phyloP scores from a whole-genome alignment of 495 filamentous ascomycete species.

The Apiosordaria backusii region DNA sequence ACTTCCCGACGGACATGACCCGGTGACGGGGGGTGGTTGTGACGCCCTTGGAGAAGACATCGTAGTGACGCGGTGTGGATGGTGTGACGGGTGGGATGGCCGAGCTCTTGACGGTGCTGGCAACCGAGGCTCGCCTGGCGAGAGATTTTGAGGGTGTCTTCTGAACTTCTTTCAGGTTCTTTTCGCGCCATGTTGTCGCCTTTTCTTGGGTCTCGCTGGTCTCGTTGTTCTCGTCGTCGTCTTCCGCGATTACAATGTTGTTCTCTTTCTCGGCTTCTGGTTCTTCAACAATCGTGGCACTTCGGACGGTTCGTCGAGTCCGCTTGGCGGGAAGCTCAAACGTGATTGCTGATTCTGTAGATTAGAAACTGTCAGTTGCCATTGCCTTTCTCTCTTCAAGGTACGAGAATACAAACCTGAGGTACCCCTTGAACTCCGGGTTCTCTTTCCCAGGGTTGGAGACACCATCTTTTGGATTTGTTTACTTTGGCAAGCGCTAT shows the following conservation, averaged over 20 bases:
- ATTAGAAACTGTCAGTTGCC: slow-evolving; percentile 34
- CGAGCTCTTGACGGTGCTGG: slow-evolving; percentile 20
- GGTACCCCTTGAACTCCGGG: slow-evolving; percentile 51
- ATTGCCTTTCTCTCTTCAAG: slow-evolving; percentile 16
- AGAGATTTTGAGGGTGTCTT: slow-evolving; percentile 30
- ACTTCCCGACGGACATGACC: slow-evolving; percentile 48
- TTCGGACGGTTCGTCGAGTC: slow-evolving; percentile 51
- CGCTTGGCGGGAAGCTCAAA: slow-evolving; percentile 52
- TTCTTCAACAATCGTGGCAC: slow-evolving; percentile 32
- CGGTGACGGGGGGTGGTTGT: slow-evolving; percentile 46
- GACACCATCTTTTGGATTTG: slow-evolving; percentile 51
- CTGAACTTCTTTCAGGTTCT: slow-evolving; percentile 19
- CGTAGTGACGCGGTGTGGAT: slow-evolving; percentile 56
- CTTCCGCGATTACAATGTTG: slow-evolving; percentile 11
- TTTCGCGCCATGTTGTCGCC: slow-evolving; percentile 3
- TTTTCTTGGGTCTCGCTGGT: not conserved
- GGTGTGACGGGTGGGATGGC: slow-evolving; percentile 56
- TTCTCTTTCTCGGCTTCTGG: slow-evolving; percentile 45
- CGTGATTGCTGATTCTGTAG: slow-evolving; percentile 24
- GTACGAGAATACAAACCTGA: slow-evolving; percentile 8
- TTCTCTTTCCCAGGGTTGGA: slow-evolving; percentile 70
- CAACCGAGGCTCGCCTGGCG: slow-evolving; percentile 14
- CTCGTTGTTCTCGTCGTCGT: not conserved
- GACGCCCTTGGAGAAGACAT: slow-evolving; percentile 45
- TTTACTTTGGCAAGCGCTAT: not conserved